Evolutionary conservation across 306 rosid genomes (phyloP), one percentile per base, ranked within the genome.

Genomic region (Calophaca sinica): DNA sequence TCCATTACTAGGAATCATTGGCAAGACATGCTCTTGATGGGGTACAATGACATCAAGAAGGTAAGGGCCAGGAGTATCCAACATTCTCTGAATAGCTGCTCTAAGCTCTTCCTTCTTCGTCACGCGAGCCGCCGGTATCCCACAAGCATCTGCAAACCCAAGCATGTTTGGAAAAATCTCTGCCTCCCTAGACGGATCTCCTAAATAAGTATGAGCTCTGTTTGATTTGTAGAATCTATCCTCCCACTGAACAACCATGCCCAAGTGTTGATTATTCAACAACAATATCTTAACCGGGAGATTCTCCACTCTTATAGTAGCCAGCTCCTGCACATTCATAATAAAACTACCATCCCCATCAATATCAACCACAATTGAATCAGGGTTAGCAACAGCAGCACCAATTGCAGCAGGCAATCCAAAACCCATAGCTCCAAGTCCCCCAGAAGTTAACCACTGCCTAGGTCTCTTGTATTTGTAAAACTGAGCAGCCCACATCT

Each of bases 171-270:
- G 93, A 75, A 83, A 94, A 44, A 94, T 94, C 78, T 88, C 94
- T 0, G 50, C 44, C 72, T 91, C 96, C 1, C 20, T 87, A 0
- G 90, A 68, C 0, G 97, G 98, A 72, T 94, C 76, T 35, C 98
- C 98, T 0, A 94, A 71, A 61, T 90, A 94, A 0, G 97, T 87
- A 72, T 90, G 97, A 76, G 88, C 97, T 57, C 91, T 86, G 65
- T 94, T 91, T 0, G 97, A 84, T 81, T 91, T 94, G 35, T 91
- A 94, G 88, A 94, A 94, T 29, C 93, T 78, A 62, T 94, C 98
- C 86, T 94, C 98, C 97, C 92, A 94, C 50, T 91, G 98, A 64
- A 87, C 84, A 73, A 90, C 98, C 98, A 94, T 94, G 55, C 98
- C 97, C 83, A 94, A 85, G 70, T 94, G 97, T 61, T 94, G 98